Base-by-base conservation (phyloP, 345 rosid genomes). In the Leavenworthia alabamica region DNA sequence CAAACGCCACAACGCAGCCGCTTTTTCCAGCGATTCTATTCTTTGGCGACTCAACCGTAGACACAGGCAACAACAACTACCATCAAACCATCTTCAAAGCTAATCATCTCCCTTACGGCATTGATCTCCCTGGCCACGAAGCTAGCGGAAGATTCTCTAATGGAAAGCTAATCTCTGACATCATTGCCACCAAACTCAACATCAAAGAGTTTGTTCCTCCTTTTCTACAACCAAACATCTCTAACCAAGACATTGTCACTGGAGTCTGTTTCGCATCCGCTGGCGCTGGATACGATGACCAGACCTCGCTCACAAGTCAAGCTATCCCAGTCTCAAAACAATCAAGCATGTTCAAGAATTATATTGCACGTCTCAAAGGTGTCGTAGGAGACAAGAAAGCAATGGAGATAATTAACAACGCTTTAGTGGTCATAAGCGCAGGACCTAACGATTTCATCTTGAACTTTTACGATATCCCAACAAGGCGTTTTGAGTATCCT, bases 391-490 rank as follows among this genome's bases (percentile, higher is more conserved):
- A 66, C 46, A 66, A 66, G 7, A 76, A 72, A 19, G 83, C 85
- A 7, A 51, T 13, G 49, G 67, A 64, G 35, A 76, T 73, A 0
- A 24, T 79, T 40, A 12, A 26, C 13, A 40, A 58, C 8, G 78
- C 90, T n/a, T 41, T 85, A 47, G 71, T 72, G 28, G 3, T 78
- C 15, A 8, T 81, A 4, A 80, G 84, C 64, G 77, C 85, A 2
- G 87, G 85, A 23, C 58, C 81, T 6, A 83, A 86, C 35, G 86
- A 81, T 57, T 65, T 77, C 22, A n/a, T 22, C 44, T 39, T 70
- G 5, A 79, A 83, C 16, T 81, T 48, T 41, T 81, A 76, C 50
- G 74, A 70, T 36, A 11, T 75, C 22, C 76, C 82, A 1, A n/a
- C 62, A 1, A 79, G 84, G 61, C 60, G 72, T 39, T 0, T 10